A percentile compares a stretch with the other conserved stretches of the same genome.
These are phyloP conservation scores for Gossypium trilobum DNA, from an alignment of 441 rosid genomes.

Conservation along the genomic window DNA sequence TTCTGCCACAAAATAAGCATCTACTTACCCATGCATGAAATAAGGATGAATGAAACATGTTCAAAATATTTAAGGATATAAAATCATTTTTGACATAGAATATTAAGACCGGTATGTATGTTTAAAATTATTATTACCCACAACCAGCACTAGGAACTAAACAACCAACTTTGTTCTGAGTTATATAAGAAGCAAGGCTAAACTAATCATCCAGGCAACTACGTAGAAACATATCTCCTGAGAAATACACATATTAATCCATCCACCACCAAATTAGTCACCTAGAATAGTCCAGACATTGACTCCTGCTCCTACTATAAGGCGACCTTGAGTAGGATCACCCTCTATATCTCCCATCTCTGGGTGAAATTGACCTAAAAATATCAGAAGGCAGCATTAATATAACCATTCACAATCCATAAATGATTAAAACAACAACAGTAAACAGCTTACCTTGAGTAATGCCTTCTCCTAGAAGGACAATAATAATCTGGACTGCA, in stretches of 20 bases:
- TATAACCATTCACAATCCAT: background rate
- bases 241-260: background rate
- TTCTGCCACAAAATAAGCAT: background rate
- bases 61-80: background rate
- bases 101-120: background rate
- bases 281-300: conserved; percentile 36
- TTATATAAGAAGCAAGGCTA: background rate
- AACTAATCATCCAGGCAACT: background rate
- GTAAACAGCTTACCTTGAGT: conserved; percentile 31
- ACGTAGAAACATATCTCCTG: background rate
- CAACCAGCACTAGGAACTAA: background rate
- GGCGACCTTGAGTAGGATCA: conserved; percentile 58
- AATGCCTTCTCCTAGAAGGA: conserved; percentile 33
- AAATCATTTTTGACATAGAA: background rate
- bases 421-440: background rate
- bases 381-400: background rate
- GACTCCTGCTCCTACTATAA: conserved; percentile 34
- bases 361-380: conserved; percentile 60
- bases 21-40: background rate
- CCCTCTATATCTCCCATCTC: conserved; percentile 32
- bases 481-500: conserved; percentile 46
- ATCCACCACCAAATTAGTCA: conserved; percentile 14
- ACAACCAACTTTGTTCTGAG: background rate
- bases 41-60: background rate
- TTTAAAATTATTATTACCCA: background rate